These are phyloP conservation scores for Pseudogymnoascus sp. DNA, from an alignment of 2,329 filamentous ascomycete genomes.

Conservation along the genomic window DNA sequence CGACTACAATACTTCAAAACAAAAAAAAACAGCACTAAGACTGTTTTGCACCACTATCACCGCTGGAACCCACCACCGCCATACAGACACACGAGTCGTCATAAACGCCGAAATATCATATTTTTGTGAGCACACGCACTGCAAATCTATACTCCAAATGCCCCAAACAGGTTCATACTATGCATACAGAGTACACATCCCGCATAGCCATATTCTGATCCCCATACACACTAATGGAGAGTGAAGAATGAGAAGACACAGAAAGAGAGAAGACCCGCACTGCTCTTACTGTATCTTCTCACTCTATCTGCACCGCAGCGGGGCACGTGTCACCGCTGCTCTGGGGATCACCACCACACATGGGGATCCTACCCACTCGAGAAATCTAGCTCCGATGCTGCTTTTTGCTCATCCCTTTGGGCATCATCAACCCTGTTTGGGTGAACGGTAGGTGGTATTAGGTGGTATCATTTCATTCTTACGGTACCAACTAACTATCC, in stretches of 20 bases:
- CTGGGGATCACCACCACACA: not conserved
- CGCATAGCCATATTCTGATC: not conserved
- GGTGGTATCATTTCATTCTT: not conserved
- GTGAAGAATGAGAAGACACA: not conserved
- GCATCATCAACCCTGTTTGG: not conserved
- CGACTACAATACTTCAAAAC: not conserved
- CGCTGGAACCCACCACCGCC: not conserved
- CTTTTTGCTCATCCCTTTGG: not conserved
- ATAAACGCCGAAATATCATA: not conserved
- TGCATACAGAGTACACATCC: not conserved
- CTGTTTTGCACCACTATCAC: not conserved
- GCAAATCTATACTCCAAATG: not conserved
- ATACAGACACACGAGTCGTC: not conserved
- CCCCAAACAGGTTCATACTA: not conserved
- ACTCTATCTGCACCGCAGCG: not conserved
- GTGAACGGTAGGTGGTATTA: constrained; percentile 1
- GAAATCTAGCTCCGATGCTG: not conserved
- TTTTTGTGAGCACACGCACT: not conserved
- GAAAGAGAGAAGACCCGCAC: not conserved
- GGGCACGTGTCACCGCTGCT: constrained; percentile 6
- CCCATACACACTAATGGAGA: not conserved
- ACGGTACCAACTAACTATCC: not conserved
- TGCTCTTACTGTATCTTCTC: not conserved
- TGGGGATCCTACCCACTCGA: not conserved
- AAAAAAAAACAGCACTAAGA: not conserved